These are phyloP conservation scores for Colletotrichum lupini DNA, from an alignment of 2,329 filamentous ascomycete genomes.

Conservation along the genomic window DNA sequence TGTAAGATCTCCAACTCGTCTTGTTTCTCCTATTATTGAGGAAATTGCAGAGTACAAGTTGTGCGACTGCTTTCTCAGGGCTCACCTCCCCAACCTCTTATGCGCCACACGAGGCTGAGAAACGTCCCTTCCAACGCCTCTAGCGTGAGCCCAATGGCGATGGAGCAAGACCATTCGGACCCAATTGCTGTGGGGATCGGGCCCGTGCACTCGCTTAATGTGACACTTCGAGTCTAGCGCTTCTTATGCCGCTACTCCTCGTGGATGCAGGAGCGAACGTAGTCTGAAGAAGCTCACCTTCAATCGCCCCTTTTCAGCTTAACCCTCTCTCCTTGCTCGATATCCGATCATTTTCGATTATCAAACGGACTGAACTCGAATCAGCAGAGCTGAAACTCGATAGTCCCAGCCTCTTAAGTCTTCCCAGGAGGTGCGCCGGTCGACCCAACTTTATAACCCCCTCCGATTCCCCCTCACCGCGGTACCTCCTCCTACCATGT, in stretches of 20 bases:
- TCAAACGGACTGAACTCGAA: conserved; percentile 32
- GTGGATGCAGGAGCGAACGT: conserved; percentile 36
- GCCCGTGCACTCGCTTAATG: conserved; percentile 34
- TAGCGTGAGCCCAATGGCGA: conserved; percentile 30
- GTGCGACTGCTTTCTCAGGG: neutral
- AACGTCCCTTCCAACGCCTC: conserved; percentile 13
- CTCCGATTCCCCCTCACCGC: conserved; percentile 38
- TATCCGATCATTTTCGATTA: conserved; percentile 31
- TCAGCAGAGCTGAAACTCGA: conserved; percentile 27
- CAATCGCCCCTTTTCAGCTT: conserved; percentile 36
- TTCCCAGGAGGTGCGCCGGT: conserved; percentile 24
- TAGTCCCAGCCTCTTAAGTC: conserved; percentile 23
- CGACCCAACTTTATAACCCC: conserved; percentile 30
- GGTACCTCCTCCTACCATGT: conserved; percentile 55
- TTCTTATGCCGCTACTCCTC: conserved; percentile 34
- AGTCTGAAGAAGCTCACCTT: conserved; percentile 36
- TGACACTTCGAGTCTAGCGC: conserved; percentile 33
- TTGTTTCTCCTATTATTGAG: neutral
- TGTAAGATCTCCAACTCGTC: neutral
- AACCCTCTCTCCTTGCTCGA: conserved; percentile 33
- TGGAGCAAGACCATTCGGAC: conserved; percentile 10
- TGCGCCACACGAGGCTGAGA: conserved; percentile 33
- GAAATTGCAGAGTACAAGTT: neutral
- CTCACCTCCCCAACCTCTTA: conserved; percentile 11
- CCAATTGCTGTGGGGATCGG: conserved; percentile 31